Evolutionary conservation across 768 basidiomycete genomes (phyloP).

Genomic region (Phaeotremella skinneri): DNA sequence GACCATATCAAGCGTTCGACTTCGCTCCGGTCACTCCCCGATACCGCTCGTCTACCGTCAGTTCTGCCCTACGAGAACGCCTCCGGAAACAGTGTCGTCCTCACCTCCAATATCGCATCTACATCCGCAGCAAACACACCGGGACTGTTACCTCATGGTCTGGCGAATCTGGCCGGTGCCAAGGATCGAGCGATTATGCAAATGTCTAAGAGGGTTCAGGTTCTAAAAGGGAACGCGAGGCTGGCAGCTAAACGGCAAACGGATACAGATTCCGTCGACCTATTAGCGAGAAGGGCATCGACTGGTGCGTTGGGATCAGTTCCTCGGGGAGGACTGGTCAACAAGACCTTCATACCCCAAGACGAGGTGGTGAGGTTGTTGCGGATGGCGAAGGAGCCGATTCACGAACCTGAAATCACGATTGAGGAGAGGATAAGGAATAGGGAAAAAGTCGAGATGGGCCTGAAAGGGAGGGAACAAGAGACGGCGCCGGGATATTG

Average conservation of each 20-base stretch:
- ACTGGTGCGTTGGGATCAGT: background rate
- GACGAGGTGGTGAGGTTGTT: slow-evolving; percentile 42
- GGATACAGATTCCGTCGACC: slow-evolving; percentile 8
- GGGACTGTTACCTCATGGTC: slow-evolving; percentile 17
- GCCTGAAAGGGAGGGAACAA: slow-evolving; percentile 27
- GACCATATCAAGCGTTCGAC: slow-evolving; percentile 45
- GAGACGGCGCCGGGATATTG: slow-evolving; percentile 84
- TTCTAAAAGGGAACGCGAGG: slow-evolving; percentile 45
- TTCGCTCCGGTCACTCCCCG: slow-evolving; percentile 45
- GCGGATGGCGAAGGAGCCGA: slow-evolving; percentile 30
- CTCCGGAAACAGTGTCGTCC: slow-evolving; percentile 88
- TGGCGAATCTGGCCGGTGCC: slow-evolving; percentile 16
- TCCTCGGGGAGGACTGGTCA: slow-evolving; percentile 9
- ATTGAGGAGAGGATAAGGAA: slow-evolving; percentile 34
- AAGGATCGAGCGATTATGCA: slow-evolving; percentile 46
- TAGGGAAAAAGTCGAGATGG: slow-evolving; percentile 39
- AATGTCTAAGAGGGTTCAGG: slow-evolving; percentile 50
- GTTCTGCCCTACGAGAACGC: slow-evolving; percentile 60
- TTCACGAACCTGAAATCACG: slow-evolving; percentile 15
- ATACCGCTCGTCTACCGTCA: slow-evolving; percentile 30
- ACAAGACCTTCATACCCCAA: slow-evolving; percentile 35
- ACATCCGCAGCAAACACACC: slow-evolving; percentile 49
- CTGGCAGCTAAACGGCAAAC: slow-evolving; percentile 21
- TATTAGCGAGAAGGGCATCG: slow-evolving; percentile 11
- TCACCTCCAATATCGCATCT: slow-evolving; percentile 87